A percentile compares a stretch with the other conserved stretches of the same genome.
Evolutionary conservation across 2,329 filamentous ascomycete genomes (phyloP).

Genomic region (Fusarium agapanthi): DNA sequence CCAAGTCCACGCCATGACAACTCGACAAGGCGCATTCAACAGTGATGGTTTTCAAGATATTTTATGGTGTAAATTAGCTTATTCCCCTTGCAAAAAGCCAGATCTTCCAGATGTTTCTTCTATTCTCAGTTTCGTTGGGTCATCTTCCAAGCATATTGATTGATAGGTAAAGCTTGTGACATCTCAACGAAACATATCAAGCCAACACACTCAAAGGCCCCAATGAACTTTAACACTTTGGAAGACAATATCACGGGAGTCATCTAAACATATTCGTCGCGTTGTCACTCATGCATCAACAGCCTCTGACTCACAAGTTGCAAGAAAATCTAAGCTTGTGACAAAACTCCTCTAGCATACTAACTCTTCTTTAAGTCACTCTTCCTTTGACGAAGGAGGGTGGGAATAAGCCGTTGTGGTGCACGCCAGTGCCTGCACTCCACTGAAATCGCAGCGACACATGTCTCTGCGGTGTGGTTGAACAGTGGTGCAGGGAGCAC

Average conservation of each 20-base stretch:
- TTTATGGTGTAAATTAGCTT: not conserved
- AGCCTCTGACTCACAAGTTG: not conserved
- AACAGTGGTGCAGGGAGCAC: no score
- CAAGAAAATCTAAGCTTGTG: not conserved
- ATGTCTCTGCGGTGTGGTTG: not conserved
- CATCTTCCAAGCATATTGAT: no score
- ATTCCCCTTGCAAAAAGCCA: accelerated
- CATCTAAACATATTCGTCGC: accelerated
- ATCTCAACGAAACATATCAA: no score
- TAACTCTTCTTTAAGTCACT: accelerated
- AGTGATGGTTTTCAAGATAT: accelerated
- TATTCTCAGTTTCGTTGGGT: no score
- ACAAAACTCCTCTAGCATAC: not conserved
- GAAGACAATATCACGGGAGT: not conserved
- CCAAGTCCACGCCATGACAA: accelerated
- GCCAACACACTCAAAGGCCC: no score
- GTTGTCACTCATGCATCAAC: accelerated
- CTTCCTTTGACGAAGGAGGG: not conserved
- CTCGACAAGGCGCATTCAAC: accelerated
- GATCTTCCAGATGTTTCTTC: accelerated
- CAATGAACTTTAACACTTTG: accelerated
- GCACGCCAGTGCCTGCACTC: no score
- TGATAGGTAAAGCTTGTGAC: no score
- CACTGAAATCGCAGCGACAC: accelerated
- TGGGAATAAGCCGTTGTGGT: not conserved